Base-by-base conservation (phyloP, 2,329 filamentous ascomycete species). In the Colletotrichum sp. region DNA sequence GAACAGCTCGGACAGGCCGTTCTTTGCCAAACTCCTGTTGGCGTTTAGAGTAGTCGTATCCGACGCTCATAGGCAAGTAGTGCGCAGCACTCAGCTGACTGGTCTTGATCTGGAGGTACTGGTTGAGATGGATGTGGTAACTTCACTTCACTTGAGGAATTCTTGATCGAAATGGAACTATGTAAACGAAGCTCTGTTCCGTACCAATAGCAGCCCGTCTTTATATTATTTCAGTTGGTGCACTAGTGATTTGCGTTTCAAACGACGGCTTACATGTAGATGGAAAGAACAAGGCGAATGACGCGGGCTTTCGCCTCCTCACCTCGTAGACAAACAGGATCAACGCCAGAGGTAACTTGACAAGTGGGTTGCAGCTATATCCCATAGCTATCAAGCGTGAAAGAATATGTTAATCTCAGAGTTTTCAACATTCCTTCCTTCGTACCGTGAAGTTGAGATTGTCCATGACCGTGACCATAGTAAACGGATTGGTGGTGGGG, bases 1-100 rank as follows among this genome's bases (percentile, higher is more conserved):
- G 5, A 63, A 64, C 30, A 77, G 75, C 78, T 85, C 75, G 79
- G 81, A 6, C 83, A 83, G 74, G 82, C 78, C 6, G 68, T 86
- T 59, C 78, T 86, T 57, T 84, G 84, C 82, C 79, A 84, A 34
- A 63, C 30, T 5, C 59, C 59, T 15, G 59, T 63, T 16, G 59
- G 59, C 30, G 59, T 36, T 4, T 32, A 63, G 13, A 63, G 44
- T 13, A 13, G 44, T 13, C 10, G n/a, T 4, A 52, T 52, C n/a
- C 10, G n/a, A 52, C 6, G 44, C 44, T 24, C 44, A 52, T 52
- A 13, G 44, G 44, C 12, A 52, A 4, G 4, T 52, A 5, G 12
- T 22, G 44, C 44, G 44, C 44, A 52, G 44, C n/a, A 52, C 44
- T 52, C 10, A 22, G 44, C 44, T 22, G 16, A 24, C n/a, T 52